phyloP scores from a whole-genome alignment of 495 filamentous ascomycete genomes.

The Aspergillus cristatus region DNA sequence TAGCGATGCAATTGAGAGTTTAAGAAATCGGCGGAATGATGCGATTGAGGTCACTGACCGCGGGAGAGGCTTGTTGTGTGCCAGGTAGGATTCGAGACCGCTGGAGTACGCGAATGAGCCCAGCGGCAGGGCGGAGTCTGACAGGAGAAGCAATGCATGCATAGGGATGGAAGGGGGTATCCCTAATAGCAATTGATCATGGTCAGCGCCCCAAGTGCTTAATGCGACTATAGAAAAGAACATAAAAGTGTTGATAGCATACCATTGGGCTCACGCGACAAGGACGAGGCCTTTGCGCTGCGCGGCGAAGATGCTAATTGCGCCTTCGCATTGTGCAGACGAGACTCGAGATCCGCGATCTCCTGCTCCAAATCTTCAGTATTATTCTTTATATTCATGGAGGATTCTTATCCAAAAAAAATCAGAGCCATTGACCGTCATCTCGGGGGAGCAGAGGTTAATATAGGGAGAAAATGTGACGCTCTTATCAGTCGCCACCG shows the following conservation, averaged over 20 bases:
- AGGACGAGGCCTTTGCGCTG: conserved; percentile 1
- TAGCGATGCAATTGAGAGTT: conserved; percentile 66
- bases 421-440: background rate
- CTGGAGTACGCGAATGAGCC: conserved; percentile 96
- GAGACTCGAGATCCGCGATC: conserved; percentile 43
- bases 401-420: conserved; percentile 3
- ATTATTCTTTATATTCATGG: conserved; percentile 8
- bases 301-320: conserved; percentile 11
- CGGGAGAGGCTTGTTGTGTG: conserved; percentile 53
- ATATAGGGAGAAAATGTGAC: no score
- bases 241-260: background rate
- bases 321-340: conserved; percentile 28
- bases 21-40: conserved; percentile 66
- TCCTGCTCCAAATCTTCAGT: conserved; percentile 35
- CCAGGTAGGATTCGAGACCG: conserved; percentile 88
- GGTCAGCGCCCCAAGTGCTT: no score
- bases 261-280: conserved; percentile 4
- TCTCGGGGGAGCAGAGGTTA: background rate
- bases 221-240: no score
- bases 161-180: conserved; percentile 14
- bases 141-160: conserved; percentile 83
- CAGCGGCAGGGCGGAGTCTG: conserved; percentile 90
- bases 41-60: conserved; percentile 22
- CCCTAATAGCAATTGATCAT: background rate
- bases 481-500: conserved; percentile 5